Percentiles rank a stretch among this genome's conserved stretches.
These are phyloP conservation scores for Coemansia sp. DNA, from an alignment of 192 early-diverging fungal species.

Conservation along the genomic window DNA sequence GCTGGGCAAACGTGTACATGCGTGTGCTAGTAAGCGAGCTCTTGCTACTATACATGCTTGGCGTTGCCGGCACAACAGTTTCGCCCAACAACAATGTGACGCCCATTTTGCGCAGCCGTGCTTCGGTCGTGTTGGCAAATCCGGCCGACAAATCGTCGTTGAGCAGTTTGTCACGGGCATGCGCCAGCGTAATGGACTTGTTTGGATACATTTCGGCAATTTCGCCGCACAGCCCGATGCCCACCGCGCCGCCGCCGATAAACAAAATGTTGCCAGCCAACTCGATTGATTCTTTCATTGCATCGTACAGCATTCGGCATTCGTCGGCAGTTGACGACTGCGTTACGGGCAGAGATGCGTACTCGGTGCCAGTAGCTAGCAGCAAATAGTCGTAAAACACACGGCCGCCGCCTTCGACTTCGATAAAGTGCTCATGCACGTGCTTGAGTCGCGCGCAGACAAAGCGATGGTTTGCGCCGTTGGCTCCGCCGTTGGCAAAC, in stretches of 20 bases:
- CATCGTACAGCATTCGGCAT: slow-evolving; percentile 30
- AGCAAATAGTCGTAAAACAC: slow-evolving; percentile 68
- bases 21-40: slow-evolving; percentile 11
- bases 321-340: slow-evolving; percentile 38
- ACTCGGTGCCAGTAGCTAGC: slow-evolving; percentile 64
- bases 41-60: slow-evolving; percentile 7
- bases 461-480: slow-evolving; percentile 38
- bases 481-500: slow-evolving; percentile 25
- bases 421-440: slow-evolving; percentile 53
- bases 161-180: slow-evolving; percentile 33
- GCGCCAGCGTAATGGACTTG: slow-evolving; percentile 56
- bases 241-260: slow-evolving; percentile 69
- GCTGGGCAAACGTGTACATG: not conserved
- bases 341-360: slow-evolving; percentile 57
- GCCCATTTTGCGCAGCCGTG: slow-evolving; percentile 30
- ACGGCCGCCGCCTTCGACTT: slow-evolving; percentile 53
- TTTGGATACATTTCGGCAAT: slow-evolving; percentile 55
- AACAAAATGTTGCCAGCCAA: slow-evolving; percentile 57
- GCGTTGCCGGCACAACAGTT: not conserved
- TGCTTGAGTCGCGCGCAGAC: slow-evolving; percentile 56
- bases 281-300: slow-evolving; percentile 51
- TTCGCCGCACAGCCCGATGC: slow-evolving; percentile 59
- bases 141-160: slow-evolving; percentile 24
- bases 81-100: slow-evolving; percentile 31
- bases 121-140: slow-evolving; percentile 30